Conservation (phyloP, 768 basidiomycete species). For the Mycena leptocephala region DNA sequence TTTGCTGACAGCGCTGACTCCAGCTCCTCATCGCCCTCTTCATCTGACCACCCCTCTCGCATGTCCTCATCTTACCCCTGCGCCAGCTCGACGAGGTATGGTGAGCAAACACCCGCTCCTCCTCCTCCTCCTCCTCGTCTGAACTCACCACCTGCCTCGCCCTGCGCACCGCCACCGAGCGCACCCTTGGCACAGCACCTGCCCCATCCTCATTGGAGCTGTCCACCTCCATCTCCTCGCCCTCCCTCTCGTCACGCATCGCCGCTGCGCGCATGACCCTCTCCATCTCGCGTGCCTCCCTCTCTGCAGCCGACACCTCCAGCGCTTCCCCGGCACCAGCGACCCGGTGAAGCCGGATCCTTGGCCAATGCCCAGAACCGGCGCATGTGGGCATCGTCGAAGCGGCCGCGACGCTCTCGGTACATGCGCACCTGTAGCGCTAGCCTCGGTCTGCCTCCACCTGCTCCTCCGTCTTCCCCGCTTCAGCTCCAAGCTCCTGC, state of each 20-base stretch:
- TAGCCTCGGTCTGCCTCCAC: not conserved
- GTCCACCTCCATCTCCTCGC: not conserved
- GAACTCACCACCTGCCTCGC: not conserved
- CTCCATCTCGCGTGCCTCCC: not conserved
- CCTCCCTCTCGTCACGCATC: not conserved
- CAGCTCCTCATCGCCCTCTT: not conserved
- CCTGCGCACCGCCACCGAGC: not conserved
- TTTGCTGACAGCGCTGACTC: not conserved
- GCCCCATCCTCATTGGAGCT: not conserved
- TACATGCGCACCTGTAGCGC: slow-evolving; percentile 16
- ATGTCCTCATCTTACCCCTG: not conserved
- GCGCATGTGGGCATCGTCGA: slow-evolving; percentile 6
- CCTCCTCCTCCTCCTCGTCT: not conserved
- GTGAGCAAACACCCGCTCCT: not conserved
- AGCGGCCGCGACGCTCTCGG: slow-evolving; percentile 2
- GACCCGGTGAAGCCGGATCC: slow-evolving; percentile 8
- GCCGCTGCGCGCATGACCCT: not conserved
- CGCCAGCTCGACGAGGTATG: no score
- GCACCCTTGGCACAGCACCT: not conserved
- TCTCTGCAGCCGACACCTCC: not conserved
- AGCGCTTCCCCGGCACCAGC: not conserved
- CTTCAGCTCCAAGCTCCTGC: not conserved
- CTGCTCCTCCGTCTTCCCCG: not conserved
- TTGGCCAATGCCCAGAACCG: not conserved
- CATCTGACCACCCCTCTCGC: not conserved